These are phyloP conservation scores for Aspergillus flavus DNA, from an alignment of 2,329 filamentous ascomycete genomes.

Conservation along the genomic window DNA sequence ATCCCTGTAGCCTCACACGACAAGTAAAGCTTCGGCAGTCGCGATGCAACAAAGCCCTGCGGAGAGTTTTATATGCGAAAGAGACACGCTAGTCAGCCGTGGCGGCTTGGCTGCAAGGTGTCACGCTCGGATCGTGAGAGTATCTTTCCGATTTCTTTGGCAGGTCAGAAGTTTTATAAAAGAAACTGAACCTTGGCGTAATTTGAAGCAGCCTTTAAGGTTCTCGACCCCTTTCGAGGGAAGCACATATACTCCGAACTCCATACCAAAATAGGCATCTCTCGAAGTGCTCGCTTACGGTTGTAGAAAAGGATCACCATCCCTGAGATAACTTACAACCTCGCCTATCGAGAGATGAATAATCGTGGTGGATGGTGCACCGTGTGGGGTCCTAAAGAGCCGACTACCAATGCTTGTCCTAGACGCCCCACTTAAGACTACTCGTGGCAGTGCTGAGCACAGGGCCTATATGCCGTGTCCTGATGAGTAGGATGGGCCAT, in stretches of 20 bases:
- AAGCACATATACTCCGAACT: too few species aligned
- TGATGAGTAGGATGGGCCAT: background rate
- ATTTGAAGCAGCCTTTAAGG: background rate
- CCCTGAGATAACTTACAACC: background rate
- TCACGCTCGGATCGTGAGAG: background rate
- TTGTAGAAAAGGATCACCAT: background rate
- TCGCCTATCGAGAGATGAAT: background rate
- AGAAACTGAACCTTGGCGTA: background rate
- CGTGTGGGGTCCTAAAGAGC: background rate
- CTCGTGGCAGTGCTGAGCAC: background rate
- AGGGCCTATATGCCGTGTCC: background rate
- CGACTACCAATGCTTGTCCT: background rate
- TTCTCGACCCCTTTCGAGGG: too few species aligned
- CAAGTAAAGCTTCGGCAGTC: background rate
- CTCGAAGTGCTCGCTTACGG: background rate
- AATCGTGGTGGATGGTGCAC: background rate
- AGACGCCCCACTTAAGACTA: background rate
- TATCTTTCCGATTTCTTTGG: background rate
- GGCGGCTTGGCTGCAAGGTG: background rate
- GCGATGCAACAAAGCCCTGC: background rate
- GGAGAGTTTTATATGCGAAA: background rate
- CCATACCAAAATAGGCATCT: background rate
- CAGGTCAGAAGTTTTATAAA: background rate
- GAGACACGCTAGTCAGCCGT: background rate
- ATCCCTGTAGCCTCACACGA: background rate